Conservation (phyloP, 768 basidiomycete species). For the Boletellus emodensis region DNA sequence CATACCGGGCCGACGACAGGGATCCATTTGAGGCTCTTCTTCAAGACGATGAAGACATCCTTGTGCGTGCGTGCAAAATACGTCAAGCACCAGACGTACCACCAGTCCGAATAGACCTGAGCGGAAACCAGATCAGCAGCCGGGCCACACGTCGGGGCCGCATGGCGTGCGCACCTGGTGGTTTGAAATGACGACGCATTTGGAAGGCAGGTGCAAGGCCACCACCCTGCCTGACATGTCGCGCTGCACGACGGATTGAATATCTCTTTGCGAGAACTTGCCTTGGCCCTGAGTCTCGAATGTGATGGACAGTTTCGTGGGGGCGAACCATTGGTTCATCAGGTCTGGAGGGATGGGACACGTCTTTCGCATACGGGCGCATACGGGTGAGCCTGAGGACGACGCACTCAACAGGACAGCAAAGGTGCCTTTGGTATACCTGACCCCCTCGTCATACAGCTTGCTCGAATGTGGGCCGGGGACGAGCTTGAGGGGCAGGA, state of each 20-base stretch:
- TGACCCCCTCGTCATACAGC: conserved; percentile 66
- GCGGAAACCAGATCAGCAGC: conserved; percentile 3
- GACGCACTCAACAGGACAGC: conserved; percentile 67
- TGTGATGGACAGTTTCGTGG: conserved; percentile 66
- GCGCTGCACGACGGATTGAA: conserved; percentile 52
- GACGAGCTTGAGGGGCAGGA: conserved; percentile 62
- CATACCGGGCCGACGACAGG: conserved; percentile 87
- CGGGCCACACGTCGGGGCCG: not conserved
- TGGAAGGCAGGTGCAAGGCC: conserved; percentile 67
- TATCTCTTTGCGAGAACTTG: conserved; percentile 54
- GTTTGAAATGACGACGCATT: conserved; percentile 84
- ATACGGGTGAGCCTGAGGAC: not conserved
- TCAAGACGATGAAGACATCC: conserved; percentile 86
- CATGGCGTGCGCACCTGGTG: conserved; percentile 64
- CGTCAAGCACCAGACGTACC: conserved; percentile 83
- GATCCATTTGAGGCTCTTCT: conserved; percentile 82
- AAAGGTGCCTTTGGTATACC: conserved; percentile 81
- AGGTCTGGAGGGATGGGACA: conserved; percentile 46
- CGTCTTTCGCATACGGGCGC: not conserved
- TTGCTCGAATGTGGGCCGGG: conserved; percentile 53
- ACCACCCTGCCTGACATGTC: conserved; percentile 54
- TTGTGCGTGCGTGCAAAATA: conserved; percentile 68
- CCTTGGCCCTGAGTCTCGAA: conserved; percentile 71
- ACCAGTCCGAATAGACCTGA: conserved; percentile 78
- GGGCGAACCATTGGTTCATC: conserved; percentile 80